Evolutionary conservation across 78 protist genomes (phyloP), one percentile per base, ranked within the genome.

Genomic region (Anaeramoeba ignava): DNA sequence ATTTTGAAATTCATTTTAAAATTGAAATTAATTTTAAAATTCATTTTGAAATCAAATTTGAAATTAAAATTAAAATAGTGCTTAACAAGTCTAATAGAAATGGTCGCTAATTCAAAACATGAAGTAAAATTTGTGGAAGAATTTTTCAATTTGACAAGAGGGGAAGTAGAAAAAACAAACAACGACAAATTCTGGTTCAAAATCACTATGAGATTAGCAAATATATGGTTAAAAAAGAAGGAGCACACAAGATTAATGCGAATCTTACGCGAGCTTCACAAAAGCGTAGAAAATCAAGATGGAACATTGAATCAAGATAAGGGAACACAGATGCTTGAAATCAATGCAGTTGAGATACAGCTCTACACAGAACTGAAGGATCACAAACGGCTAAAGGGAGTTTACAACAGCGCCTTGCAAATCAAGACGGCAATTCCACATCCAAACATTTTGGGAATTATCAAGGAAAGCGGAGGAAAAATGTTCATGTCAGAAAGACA

Each of bases 291-390:
- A 88, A 0, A 0, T 3, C 90, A 81, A 1, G 93, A 90, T 37
- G 94, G 93, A 41, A 0, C 39, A 12, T 89, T 83, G n/a, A 91
- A 90, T 68, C 33, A 8, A 39, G 85, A 84, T 79, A 93, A 88
- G 37, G 94, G 93, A 23, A 82, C 93, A 33, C 96, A 95, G 91
- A 87, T 94, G 34, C 89, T 95, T 36, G 97, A 95, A 79, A 83
- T 94, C 34, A 92, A 91, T 90, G 98, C 98, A 1, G 87, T 96
- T 41, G 97, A 96, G 82, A 96, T 96, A 82, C 97, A 94, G 88
- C 87, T 94, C 94, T 85, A 93, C 87, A 93, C 95, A 2, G 95
- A 39, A 33, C 87, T 88, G 39, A 86, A 90, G 83, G 82, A 95
- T 88, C 86, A 78, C 84, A 93, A 94, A 88, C 82, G 84, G 82